phyloP scores from a whole-genome alignment of 208 protist species.

The Leishmania guyanensis region DNA sequence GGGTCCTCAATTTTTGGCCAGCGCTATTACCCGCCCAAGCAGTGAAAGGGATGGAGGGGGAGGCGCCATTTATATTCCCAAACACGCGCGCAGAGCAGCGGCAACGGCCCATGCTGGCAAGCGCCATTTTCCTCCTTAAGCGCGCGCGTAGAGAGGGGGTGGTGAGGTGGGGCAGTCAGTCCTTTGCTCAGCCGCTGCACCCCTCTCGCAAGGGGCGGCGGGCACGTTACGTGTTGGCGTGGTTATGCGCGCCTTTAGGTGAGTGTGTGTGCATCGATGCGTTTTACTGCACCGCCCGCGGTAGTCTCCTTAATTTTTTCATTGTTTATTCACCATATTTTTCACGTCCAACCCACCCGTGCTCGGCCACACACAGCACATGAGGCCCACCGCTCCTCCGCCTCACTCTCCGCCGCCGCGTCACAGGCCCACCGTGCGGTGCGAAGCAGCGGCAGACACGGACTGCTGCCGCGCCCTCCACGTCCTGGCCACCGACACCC shows the following conservation, averaged over 20 bases:
- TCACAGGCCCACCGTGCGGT: no score
- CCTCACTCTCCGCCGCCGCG: no score
- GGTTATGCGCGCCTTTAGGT: neutral
- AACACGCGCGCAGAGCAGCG: neutral
- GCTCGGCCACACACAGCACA: no score
- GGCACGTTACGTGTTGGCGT: neutral
- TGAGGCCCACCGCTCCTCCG: no score
- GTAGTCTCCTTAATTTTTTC: no score
- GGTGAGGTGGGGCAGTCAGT: neutral
- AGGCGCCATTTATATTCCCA: neutral
- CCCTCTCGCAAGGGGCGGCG: neutral
- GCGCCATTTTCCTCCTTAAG: neutral
- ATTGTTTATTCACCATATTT: no score
- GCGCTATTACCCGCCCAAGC: constrained; percentile 81
- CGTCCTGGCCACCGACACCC: neutral
- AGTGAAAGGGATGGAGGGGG: neutral
- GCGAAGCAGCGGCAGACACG: no score
- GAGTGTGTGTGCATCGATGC: neutral
- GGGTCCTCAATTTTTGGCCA: constrained; percentile 95
- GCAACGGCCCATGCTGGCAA: neutral
- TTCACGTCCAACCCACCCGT: no score
- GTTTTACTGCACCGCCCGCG: neutral
- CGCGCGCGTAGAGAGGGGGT: neutral
- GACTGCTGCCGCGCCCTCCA: neutral
- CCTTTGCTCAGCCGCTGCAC: neutral